Percentiles rank a stretch among this genome's conserved stretches.
These are phyloP conservation scores for Juglanconis juglandina DNA, from an alignment of 2,329 filamentous ascomycete genomes.

Conservation along the genomic window DNA sequence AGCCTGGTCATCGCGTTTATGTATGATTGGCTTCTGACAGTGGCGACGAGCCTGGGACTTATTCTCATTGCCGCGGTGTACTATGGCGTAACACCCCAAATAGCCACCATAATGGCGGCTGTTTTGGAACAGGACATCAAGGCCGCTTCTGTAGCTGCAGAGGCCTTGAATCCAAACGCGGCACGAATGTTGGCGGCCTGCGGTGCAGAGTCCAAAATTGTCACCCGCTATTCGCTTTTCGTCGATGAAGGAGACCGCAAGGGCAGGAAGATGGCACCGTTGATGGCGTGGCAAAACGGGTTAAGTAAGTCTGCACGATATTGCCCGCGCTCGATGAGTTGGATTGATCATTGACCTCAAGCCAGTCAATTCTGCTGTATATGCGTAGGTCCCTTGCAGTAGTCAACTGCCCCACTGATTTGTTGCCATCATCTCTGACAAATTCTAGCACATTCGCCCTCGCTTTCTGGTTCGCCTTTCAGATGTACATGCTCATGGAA, in stretches of 20 bases:
- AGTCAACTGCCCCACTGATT: too few species aligned
- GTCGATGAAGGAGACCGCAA: slow-evolving; percentile 46
- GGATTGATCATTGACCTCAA: background rate
- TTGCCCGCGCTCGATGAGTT: background rate
- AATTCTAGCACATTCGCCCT: slow-evolving; percentile 44
- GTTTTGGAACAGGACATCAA: slow-evolving; percentile 50
- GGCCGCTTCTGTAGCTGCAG: slow-evolving; percentile 56
- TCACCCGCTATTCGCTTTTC: slow-evolving; percentile 50
- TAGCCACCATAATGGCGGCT: slow-evolving; percentile 47
- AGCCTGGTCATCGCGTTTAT: slow-evolving; percentile 52
- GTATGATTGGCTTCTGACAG: slow-evolving; percentile 56
- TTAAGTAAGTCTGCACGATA: slow-evolving; percentile 38
- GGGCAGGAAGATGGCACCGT: slow-evolving; percentile 45
- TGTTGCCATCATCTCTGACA: background rate
- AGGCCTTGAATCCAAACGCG: slow-evolving; percentile 29
- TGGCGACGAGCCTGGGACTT: slow-evolving; percentile 55
- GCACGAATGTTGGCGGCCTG: slow-evolving; percentile 58
- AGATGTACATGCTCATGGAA: slow-evolving; percentile 44
- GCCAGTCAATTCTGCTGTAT: slow-evolving; percentile 29
- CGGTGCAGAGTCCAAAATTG: slow-evolving; percentile 55
- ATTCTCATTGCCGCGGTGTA: slow-evolving; percentile 52
- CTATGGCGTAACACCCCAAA: slow-evolving; percentile 48
- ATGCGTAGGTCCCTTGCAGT: slow-evolving; percentile 21
- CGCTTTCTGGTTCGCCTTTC: slow-evolving; percentile 60
- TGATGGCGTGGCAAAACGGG: slow-evolving; percentile 50